These are phyloP conservation scores for Neopestalotiopsis rosae DNA, from an alignment of 2,329 filamentous ascomycete species.

Conservation along the genomic window DNA sequence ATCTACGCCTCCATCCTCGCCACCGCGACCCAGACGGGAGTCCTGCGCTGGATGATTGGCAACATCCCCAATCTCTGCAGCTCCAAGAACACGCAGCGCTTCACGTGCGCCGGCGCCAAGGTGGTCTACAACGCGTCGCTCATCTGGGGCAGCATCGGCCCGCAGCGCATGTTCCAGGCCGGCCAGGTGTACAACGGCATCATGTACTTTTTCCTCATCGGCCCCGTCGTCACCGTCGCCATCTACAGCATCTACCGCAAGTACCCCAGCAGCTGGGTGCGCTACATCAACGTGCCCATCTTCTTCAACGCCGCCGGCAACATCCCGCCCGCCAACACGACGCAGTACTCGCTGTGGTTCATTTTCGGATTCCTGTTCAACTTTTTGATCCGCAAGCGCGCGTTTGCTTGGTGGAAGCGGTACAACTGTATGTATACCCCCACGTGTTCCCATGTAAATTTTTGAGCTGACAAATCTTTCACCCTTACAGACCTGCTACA, in stretches of 20 bases:
- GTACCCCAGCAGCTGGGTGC: constrained; percentile 36
- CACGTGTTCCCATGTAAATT: background rate
- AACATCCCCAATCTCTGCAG: constrained; percentile 35
- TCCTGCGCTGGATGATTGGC: constrained; percentile 34
- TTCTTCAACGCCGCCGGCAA: constrained; percentile 40
- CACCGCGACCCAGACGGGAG: constrained; percentile 37
- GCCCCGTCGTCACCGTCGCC: constrained; percentile 36
- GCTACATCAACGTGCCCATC: constrained; percentile 39
- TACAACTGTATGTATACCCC: constrained; percentile 33
- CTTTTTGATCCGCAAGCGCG: constrained; percentile 34
- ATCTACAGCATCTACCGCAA: constrained; percentile 34
- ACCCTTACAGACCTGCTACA: constrained; percentile 27
- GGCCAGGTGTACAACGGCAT: constrained; percentile 36
- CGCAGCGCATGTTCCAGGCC: constrained; percentile 37
- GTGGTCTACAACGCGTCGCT: constrained; percentile 39
- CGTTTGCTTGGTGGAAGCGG: constrained; percentile 39
- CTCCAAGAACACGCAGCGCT: constrained; percentile 35
- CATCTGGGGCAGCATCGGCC: constrained; percentile 40
- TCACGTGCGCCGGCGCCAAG: constrained; percentile 38
- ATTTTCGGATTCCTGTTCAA: constrained; percentile 39
- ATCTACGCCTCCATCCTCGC: constrained; percentile 39
- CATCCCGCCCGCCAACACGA: constrained; percentile 39
- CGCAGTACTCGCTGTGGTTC: constrained; percentile 38
- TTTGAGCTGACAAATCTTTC: background rate
- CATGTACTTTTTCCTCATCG: constrained; percentile 39